Percentiles rank a stretch among this genome's conserved stretches.
Evolutionary conservation across 1,284 basidiomycete genomes (phyloP).

Genomic region (Sanghuangporus weigelae): DNA sequence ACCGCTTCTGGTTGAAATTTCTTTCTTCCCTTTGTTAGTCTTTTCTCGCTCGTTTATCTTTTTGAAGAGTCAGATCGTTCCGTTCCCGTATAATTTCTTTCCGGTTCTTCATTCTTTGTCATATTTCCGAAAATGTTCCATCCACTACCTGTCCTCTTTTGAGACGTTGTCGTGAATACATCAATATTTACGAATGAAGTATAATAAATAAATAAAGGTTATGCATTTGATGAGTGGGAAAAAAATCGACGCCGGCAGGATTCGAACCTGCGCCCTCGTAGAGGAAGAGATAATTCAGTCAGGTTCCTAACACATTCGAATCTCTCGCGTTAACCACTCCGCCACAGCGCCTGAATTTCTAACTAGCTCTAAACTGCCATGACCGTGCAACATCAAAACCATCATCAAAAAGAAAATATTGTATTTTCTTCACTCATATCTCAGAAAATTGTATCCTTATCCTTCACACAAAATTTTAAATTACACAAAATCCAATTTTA

Average conservation of each 20-base stretch:
- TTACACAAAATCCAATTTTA: background rate
- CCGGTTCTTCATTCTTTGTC: background rate
- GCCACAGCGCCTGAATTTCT: slow-evolving; percentile 17
- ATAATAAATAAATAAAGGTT: background rate
- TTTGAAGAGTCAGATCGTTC: background rate
- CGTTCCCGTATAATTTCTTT: background rate
- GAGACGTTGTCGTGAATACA: background rate
- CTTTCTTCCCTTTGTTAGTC: background rate
- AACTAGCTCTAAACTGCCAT: too few relatives aligned
- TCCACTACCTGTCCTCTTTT: background rate
- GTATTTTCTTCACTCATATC: too few relatives aligned
- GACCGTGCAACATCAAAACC: too few relatives aligned
- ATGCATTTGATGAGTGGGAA: background rate
- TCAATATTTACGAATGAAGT: background rate
- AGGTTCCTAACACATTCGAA: slow-evolving; percentile 1
- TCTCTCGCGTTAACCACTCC: slow-evolving; percentile 19
- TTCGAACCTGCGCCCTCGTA: slow-evolving; percentile 67
- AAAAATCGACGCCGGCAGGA: slow-evolving; percentile 58
- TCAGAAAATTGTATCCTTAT: too few relatives aligned
- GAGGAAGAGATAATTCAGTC: slow-evolving; percentile 34
- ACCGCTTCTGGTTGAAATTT: background rate
- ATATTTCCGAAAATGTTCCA: background rate
- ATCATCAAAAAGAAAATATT: background rate
- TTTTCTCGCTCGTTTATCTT: background rate
- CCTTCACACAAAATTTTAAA: background rate